Evolutionary conservation across 306 rosid species (phyloP).

Genomic region (Nissolia schottii): DNA sequence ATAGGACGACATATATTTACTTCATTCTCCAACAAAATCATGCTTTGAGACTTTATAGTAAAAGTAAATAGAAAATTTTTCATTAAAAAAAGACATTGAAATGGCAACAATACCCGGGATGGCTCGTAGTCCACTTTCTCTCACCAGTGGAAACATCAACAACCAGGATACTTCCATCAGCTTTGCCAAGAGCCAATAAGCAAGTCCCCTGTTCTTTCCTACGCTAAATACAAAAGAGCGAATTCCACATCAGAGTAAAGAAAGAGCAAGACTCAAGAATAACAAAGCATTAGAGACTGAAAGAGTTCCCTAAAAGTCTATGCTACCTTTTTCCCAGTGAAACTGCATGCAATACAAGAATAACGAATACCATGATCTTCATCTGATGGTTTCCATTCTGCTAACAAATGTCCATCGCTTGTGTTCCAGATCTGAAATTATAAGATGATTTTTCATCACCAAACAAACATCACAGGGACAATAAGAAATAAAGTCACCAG

Average conservation of each 20-base stretch:
- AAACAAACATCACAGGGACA: background rate
- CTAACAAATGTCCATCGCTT: conserved; percentile 36
- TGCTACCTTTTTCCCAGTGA: conserved; percentile 41
- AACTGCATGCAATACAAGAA: conserved; percentile 53
- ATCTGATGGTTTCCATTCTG: conserved; percentile 42
- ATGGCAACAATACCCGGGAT: conserved; percentile 32
- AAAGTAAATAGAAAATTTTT: background rate
- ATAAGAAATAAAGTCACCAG: background rate
- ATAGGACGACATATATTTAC: background rate
- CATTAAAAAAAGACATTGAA: conserved; percentile 1
- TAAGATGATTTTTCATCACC: background rate
- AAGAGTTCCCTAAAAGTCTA: background rate
- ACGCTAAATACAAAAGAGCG: conserved; percentile 37
- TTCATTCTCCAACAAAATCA: background rate
- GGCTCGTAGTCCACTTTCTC: conserved; percentile 38
- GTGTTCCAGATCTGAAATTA: conserved; percentile 58
- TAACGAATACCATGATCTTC: conserved; percentile 32
- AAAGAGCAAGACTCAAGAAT: background rate
- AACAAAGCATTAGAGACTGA: background rate
- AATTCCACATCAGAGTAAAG: background rate
- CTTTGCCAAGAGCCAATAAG: conserved; percentile 40
- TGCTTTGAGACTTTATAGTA: background rate
- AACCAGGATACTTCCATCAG: conserved; percentile 36
- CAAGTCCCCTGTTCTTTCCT: conserved; percentile 41
- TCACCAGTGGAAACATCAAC: conserved; percentile 41